Conservation (phyloP, 2,329 filamentous ascomycete species). For the Sarocladium strictum region DNA sequence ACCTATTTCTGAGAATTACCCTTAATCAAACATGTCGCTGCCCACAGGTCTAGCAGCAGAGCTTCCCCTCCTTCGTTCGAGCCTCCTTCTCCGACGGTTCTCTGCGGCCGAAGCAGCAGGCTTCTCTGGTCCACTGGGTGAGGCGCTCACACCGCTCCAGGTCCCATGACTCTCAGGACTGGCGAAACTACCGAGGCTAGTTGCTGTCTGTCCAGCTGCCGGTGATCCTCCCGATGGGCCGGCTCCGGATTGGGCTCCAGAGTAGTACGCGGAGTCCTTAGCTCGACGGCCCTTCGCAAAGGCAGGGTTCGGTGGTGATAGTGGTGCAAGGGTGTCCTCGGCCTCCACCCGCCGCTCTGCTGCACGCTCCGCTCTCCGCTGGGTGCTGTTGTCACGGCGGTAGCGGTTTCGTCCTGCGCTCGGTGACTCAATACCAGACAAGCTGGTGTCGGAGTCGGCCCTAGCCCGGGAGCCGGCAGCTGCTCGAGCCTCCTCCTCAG, state of each 20-base stretch:
- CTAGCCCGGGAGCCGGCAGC: slow-evolving; percentile 34
- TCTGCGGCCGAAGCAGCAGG: slow-evolving; percentile 36
- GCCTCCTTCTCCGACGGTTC: slow-evolving; percentile 47
- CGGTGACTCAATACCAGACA: slow-evolving; percentile 51
- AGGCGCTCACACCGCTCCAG: slow-evolving; percentile 47
- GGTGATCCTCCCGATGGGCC: slow-evolving; percentile 35
- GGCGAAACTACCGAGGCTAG: slow-evolving; percentile 38
- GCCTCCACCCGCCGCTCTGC: slow-evolving; percentile 39
- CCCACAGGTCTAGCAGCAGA: slow-evolving; percentile 24
- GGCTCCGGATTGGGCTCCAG: slow-evolving; percentile 33
- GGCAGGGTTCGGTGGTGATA: slow-evolving; percentile 51
- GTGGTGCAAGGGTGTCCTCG: slow-evolving; percentile 30
- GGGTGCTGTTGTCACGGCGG: slow-evolving; percentile 40
- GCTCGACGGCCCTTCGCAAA: slow-evolving; percentile 45
- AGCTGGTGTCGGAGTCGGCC: slow-evolving; percentile 47
- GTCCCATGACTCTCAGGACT: slow-evolving; percentile 45
- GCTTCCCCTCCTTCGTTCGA: slow-evolving; percentile 44
- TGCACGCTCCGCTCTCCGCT: slow-evolving; percentile 30
- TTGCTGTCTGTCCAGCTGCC: slow-evolving; percentile 35
- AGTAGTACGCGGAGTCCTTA: slow-evolving; percentile 60
- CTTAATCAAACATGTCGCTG: slow-evolving; percentile 32
- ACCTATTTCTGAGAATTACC: background rate
- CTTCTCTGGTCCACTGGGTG: slow-evolving; percentile 34
- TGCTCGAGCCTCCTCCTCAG: slow-evolving; percentile 51
- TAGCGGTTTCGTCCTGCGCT: slow-evolving; percentile 41